Evolutionary conservation across 2,329 filamentous ascomycete species (phyloP).

Genomic region (Arthrinium phaeospermum): DNA sequence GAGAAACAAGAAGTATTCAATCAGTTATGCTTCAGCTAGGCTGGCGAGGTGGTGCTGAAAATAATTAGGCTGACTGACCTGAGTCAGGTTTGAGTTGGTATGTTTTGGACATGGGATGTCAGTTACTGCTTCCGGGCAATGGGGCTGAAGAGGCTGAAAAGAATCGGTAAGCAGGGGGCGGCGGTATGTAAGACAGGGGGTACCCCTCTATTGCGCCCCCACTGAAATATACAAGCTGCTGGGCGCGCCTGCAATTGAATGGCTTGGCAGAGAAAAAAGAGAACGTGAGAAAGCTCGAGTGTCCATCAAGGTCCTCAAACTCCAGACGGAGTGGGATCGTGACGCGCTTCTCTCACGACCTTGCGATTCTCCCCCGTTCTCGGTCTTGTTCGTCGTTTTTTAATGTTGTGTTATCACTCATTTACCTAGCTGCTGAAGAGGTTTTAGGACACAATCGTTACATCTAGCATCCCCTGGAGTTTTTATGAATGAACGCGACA

Average conservation of each 20-base stretch:
- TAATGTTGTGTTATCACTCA: neutral
- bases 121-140: neutral
- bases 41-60: neutral
- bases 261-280: neutral
- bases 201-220: neutral
- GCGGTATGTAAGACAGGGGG: neutral
- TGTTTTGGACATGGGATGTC: neutral
- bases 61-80: neutral
- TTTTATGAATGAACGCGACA: slow-evolving; percentile 8
- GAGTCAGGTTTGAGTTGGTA: neutral
- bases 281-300: neutral
- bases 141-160: slow-evolving; percentile 17
- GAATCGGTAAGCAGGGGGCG: neutral
- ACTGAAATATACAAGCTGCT: neutral
- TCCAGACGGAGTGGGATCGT: neutral
- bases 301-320: slow-evolving; percentile 33
- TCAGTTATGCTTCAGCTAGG: neutral
- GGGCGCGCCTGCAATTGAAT: neutral
- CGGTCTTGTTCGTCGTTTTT: neutral
- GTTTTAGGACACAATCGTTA: neutral
- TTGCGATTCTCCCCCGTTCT: neutral
- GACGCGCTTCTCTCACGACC: neutral
- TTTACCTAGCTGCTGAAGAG: neutral
- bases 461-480: neutral
- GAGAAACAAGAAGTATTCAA: neutral